Base-by-base conservation (phyloP, 2,329 filamentous ascomycete species). In the Gremmenia infestans region DNA sequence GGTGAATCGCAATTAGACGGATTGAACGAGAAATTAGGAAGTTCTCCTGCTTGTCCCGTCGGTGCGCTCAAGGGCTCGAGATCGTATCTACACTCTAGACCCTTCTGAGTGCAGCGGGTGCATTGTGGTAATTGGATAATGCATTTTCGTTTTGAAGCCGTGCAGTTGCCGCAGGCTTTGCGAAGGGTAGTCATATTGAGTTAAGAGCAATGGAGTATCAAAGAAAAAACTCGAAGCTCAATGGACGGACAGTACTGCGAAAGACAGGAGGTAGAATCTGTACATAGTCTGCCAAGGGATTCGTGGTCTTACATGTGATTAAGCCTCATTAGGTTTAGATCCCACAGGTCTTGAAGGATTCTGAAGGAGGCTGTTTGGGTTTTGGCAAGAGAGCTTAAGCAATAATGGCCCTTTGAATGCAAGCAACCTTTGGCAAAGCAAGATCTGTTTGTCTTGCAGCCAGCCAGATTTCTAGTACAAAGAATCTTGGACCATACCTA, bases 111-210 rank as follows among this genome's bases (percentile, higher is more conserved):
- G 47, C 53, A 55, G 32, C 53, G 53, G n/a, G n/a, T 46, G 48
- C 53, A 55, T 48, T 39, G 51, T 39, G 48, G 53, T 22, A 51
- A 42, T 51, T 51, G 48, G 39, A 55, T 48, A 5, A 55, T 23
- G 40, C 53, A 55, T 51, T 55, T 55, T 39, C 53, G 47, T 42
- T 55, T 55, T 9, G 53, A 55, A 23, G 48, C 28, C 15, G 53
- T 55, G 48, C 53, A 55, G 48, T 55, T 55, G 48, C 39, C 22
- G 48, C 53, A 55, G 11, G 53, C 53, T 55, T 55, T 54, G 36
- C 53, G 53, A 36, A 55, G 53, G 19, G 35, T 48, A 2, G 48
- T 40, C 53, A 55, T 55, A 28, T 51, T 48, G 23, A 36, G 48
- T 49, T 54, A 32, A n/a, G 37, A 17, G 12, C 14, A 39, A n/a